Evolutionary conservation across 345 rosid genomes (phyloP), one percentile per base, ranked within the genome.

Genomic region (Rhodomyrtus tomentosa): DNA sequence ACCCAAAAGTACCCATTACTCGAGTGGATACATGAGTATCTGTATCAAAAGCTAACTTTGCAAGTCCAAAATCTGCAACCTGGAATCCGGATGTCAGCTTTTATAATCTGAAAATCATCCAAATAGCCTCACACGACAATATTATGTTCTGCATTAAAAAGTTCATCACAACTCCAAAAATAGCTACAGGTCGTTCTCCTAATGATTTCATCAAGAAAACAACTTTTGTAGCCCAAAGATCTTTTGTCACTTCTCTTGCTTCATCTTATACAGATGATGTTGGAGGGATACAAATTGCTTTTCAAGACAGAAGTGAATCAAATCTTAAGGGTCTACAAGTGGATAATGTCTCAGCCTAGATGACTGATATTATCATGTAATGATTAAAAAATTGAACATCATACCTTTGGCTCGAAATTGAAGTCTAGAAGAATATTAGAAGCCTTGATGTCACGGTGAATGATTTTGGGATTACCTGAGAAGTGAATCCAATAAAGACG

Each of bases 41-140:
- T 20, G 91, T 88, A 86, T 96, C 98, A 84, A 91, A 91, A 45
- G 92, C 84, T 86, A 84, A 89, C 90, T 91, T 95, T 10, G 98
- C 98, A 12, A 96, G 95, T 87, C 99, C 99, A 90, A 96, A 95
- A 92, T 96, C 99, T 24, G 98, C 96, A 87, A 96, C 93, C 98
- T 96, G 90, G 89, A 84, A 82, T 50, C 25, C 9, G 6, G 15
- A 59, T 68, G 45, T 38, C 76, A 0, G 10, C 25, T 36, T 32
- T 68, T 36, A 36, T 68, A 68, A 4, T 68, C 21, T 12, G 14
- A 11, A 49, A 49, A 10, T 0, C 45, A 32, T 36, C 76, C 45
- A 68, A 36, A 38, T 36, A 68, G 45, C 14, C 38, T 68, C 45
- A 9, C 45, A 36, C 6, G 0, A 32, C 6, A 68, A 18, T 36